Conservation (phyloP, 1,284 basidiomycete genomes). For the Sanguinoderma infundibulare region DNA sequence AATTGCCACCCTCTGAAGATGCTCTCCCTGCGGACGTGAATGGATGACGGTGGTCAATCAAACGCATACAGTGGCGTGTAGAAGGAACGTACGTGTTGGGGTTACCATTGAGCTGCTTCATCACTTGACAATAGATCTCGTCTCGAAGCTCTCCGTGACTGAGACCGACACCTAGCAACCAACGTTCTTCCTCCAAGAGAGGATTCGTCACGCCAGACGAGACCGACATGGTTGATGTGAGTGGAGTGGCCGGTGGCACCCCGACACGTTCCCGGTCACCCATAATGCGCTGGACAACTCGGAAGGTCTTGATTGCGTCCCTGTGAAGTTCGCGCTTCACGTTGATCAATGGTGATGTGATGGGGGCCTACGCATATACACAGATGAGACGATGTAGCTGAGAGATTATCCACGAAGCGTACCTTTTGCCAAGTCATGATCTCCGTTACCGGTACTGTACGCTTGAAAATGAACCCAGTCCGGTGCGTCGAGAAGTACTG, state of each 20-base stretch:
- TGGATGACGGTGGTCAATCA: neutral
- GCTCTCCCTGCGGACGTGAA: conserved; percentile 72
- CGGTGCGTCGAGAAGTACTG: conserved; percentile 90
- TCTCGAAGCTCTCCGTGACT: conserved; percentile 83
- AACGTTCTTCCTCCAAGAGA: conserved; percentile 76
- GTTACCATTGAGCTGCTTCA: conserved; percentile 89
- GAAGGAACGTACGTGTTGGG: conserved; percentile 66
- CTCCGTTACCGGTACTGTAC: conserved; percentile 78
- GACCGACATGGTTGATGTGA: conserved; percentile 60
- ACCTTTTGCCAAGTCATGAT: conserved; percentile 93
- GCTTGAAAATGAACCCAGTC: conserved; percentile 82
- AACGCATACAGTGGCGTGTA: neutral
- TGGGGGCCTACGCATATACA: conserved; percentile 49
- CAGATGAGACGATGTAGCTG: conserved; percentile 1
- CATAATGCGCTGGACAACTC: conserved; percentile 90
- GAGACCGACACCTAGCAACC: conserved; percentile 82
- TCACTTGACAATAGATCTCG: conserved; percentile 89
- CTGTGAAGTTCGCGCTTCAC: conserved; percentile 63
- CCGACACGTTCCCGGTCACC: conserved; percentile 75
- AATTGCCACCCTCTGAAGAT: conserved; percentile 91
- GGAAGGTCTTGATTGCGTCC: conserved; percentile 85
- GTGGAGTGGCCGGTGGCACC: conserved; percentile 41
- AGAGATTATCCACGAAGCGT: conserved; percentile 5
- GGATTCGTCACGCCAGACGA: conserved; percentile 29
- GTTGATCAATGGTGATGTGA: conserved; percentile 76